Base-by-base conservation (phyloP, 208 protist genomes). In the Naegleria lovaniensis region DNA sequence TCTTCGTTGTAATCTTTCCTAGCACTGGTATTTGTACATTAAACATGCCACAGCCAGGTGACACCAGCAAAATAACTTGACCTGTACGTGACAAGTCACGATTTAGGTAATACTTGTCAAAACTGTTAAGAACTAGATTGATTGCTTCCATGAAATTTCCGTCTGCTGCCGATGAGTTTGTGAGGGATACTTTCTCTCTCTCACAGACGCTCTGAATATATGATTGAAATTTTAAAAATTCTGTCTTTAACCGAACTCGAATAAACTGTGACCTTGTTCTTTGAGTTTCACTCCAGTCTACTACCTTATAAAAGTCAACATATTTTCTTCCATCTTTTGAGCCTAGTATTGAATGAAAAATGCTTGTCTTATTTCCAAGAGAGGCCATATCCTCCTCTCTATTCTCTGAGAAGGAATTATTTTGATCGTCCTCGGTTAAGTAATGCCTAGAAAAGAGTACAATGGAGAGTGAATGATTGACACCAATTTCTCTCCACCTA, bases 81-180 rank as follows among this genome's bases (percentile, higher is more conserved):
- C 88, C 88, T 48, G 88, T 90, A 59, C 88, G 9, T 25, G 33
- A 22, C 11, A 90, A n/a, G 29, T 90, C 88, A 43, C 88, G 38
- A 59, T 90, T 85, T 16, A 59, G 11, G 43, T 90, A 90, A 85
- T 90, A 85, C 33, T 51, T 90, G 43, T 90, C 75, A 59, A 51
- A 90, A 48, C 29, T 38, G 40, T 90, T 85, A 9, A 90, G 36
- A 3, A 85, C 67, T 83, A 90, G 29, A 59, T 90, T 90, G 36
- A 90, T 52, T 29, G 48, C 88, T 38, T 90, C 88, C 39, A 90
- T 40, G 29, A 90, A 90, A 52, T 90, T 90, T 43, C 88, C 39
- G 52, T 90, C 67, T 52, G 19, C 2, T n/a, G 88, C 88, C 19
- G 75, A 52, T 19, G 39, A 51, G 29, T 85, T 90, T 0, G 7